phyloP scores from a whole-genome alignment of 2,329 filamentous ascomycete genomes.

The Fusarium sp. region DNA sequence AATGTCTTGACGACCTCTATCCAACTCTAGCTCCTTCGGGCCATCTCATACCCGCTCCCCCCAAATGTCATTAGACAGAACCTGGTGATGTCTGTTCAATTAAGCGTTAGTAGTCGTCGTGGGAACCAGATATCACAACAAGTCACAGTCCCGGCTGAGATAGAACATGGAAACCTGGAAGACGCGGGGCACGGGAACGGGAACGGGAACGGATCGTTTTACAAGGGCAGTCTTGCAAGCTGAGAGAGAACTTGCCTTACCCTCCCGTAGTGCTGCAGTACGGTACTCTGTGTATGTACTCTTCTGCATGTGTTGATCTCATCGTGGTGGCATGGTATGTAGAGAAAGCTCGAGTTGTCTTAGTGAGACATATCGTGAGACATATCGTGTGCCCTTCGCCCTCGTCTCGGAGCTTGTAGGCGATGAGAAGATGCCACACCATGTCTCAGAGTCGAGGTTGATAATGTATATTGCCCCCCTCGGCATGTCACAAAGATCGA shows the following conservation, averaged over 20 bases:
- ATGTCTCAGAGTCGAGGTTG: slow-evolving; percentile 34
- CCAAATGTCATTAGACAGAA: slow-evolving; percentile 27
- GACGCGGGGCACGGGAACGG: slow-evolving; percentile 32
- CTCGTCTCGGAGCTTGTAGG: neutral
- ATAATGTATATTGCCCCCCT: slow-evolving; percentile 27
- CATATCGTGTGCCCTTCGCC: slow-evolving; percentile 23
- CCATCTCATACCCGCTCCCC: slow-evolving; percentile 34
- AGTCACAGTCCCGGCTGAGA: slow-evolving; percentile 15
- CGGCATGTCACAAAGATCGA: slow-evolving; percentile 44
- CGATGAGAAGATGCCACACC: slow-evolving; percentile 18
- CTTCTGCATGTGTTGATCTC: slow-evolving; percentile 9
- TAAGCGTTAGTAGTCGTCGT: slow-evolving; percentile 12
- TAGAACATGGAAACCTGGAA: slow-evolving; percentile 14
- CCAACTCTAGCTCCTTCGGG: slow-evolving; percentile 19
- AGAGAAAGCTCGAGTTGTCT: neutral
- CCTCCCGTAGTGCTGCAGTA: slow-evolving; percentile 3
- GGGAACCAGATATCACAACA: slow-evolving; percentile 9
- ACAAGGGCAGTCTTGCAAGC: slow-evolving; percentile 8
- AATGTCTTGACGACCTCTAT: neutral
- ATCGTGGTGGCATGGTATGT: neutral
- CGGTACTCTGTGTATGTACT: neutral
- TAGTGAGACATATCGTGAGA: slow-evolving; percentile 28
- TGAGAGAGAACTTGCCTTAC: slow-evolving; percentile 31
- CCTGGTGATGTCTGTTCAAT: slow-evolving; percentile 11
- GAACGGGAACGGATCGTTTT: slow-evolving; percentile 19